Evolutionary conservation across 1,139 yeast genomes (phyloP), one percentile per base, ranked within the genome.

Genomic region (Candida dubliniensis): DNA sequence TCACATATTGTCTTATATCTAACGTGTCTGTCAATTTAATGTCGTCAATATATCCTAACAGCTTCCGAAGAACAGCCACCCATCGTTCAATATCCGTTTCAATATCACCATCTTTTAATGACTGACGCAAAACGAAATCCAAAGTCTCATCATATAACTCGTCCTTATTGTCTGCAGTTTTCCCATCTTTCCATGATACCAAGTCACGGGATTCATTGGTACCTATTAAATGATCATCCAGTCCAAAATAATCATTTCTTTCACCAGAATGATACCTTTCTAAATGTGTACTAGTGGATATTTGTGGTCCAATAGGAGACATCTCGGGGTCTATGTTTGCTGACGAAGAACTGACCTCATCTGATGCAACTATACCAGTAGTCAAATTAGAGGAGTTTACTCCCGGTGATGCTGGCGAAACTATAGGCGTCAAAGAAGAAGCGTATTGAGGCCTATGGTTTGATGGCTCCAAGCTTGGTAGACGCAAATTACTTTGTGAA

Each of bases 1-100:
- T 95, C 39, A 93, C 82, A 61, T 89, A 91, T 52, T 87, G 95
- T 32, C 95, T 77, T 43, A 91, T 82, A 59, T 95, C 97, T 49
- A 90, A 75, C 4, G 87, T 85, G 49, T 87, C 95, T 3, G 90
- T 85, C 31, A 73, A 48, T 41, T 63, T 66, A 12, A 74, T 52
- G 6, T 53, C 49, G 35, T 66, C 56, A 10, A 72, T 62, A 38
- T 57, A 50, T 13, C 51, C 44, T n/a, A 72, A 56, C 15, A 59
- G 60, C 4, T 52, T 51, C 9, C 60, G 58, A 12, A 73, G 51
- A 1, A 59, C 64, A 0, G 42, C 40, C 25, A 53, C 48, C 78
- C 79, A 74, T 72, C 80, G 31, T 73, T 65, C 58, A 47, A 63
- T 55, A 54, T 74, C 63, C 26, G 74, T 75, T 31, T 53, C 58